Conservation (phyloP, 2,329 filamentous ascomycete genomes). For the Aspergillus pseudoviridinutans region DNA sequence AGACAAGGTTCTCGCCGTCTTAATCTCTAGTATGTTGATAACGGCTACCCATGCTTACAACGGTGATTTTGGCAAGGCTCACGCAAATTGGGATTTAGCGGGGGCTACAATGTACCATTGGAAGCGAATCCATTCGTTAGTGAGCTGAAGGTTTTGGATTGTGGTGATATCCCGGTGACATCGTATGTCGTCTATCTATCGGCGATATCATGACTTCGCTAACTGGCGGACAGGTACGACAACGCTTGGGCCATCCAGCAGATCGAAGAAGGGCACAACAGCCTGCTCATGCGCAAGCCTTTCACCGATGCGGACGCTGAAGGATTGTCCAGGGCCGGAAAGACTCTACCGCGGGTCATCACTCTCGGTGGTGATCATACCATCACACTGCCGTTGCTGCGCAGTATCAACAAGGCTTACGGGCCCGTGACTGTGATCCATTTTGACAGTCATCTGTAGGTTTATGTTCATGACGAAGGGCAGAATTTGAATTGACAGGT, state of each 20-base stretch:
- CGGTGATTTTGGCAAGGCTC: conserved; percentile 27
- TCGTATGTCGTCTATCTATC: conserved; percentile 55
- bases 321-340: conserved; percentile 67
- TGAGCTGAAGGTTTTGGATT: conserved; percentile 77
- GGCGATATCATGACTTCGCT: background rate
- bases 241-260: conserved; percentile 77
- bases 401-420: conserved; percentile 62
- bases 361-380: conserved; percentile 57
- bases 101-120: conserved; percentile 81
- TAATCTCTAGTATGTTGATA: conserved; percentile 71
- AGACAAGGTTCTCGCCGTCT: conserved; percentile 80
- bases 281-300: conserved; percentile 66
- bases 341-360: conserved; percentile 75
- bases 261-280: conserved; percentile 80
- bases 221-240: conserved; percentile 58
- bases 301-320: conserved; percentile 63
- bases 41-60: conserved; percentile 19
- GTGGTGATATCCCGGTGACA: conserved; percentile 79
- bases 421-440: conserved; percentile 63
- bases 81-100: conserved; percentile 57
- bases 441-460: conserved; percentile 58
- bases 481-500: background rate
- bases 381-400: conserved; percentile 48
- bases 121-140: conserved; percentile 75
- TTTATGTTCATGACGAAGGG: background rate